These are phyloP conservation scores for Ceratopteris richardii DNA, from an alignment of 75 land plant genomes.

Conservation along the genomic window DNA sequence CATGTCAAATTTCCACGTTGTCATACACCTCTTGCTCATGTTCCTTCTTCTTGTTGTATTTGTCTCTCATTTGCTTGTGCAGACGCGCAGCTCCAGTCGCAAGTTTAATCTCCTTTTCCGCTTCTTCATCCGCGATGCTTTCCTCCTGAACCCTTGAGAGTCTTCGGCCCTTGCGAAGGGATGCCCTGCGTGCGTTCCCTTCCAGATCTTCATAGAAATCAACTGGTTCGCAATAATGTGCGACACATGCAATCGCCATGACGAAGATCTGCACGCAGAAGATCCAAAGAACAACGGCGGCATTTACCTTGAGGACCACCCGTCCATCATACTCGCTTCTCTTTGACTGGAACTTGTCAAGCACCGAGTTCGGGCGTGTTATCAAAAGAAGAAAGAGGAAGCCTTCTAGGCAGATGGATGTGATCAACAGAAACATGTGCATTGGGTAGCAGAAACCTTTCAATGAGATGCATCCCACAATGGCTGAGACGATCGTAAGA, in stretches of 20 bases:
- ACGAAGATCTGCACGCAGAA: background rate
- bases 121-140: background rate
- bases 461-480: background rate
- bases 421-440: constrained; percentile 1
- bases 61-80: no score
- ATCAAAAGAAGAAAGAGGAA: background rate
- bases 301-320: background rate
- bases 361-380: background rate
- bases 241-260: background rate
- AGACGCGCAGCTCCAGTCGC: background rate
- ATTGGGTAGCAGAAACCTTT: background rate
- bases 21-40: no score
- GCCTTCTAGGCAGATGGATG: background rate
- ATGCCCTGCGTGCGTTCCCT: background rate
- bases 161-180: background rate
- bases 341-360: background rate
- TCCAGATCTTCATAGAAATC: background rate
- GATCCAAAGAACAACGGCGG: background rate
- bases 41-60: no score
- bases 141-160: constrained; percentile 1
- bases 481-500: background rate
- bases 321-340: background rate
- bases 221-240: background rate
- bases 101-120: background rate
- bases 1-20: no score